phyloP scores from a whole-genome alignment of 345 rosid genomes.

The Dimocarpus longan region DNA sequence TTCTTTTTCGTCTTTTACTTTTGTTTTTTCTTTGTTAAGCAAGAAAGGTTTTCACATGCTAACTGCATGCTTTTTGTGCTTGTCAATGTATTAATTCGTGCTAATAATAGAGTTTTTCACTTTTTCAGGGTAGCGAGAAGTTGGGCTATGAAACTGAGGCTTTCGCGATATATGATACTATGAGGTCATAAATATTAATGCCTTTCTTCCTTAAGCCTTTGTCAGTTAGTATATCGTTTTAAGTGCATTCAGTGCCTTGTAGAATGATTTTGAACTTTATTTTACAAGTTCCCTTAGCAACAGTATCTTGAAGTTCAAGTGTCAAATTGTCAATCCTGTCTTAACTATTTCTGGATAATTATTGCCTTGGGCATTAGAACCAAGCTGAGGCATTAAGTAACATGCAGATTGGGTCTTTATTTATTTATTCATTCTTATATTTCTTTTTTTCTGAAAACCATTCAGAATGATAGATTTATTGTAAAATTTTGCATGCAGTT shows the following conservation, averaged over 20 bases:
- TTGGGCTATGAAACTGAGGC: constrained; percentile 93
- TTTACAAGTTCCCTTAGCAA: neutral
- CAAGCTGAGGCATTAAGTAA: constrained; percentile 2
- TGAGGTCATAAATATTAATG: constrained; percentile 55
- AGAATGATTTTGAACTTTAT: neutral
- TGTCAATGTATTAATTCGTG: neutral
- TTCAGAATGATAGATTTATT: neutral
- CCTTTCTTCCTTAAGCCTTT: constrained; percentile 16
- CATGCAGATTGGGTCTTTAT: neutral
- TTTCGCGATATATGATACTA: constrained; percentile 85
- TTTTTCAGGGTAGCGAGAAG: constrained; percentile 59
- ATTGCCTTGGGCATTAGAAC: constrained; percentile 9
- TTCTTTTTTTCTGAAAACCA: neutral
- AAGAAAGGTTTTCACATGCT: neutral
- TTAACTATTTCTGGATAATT: neutral
- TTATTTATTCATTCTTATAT: neutral
- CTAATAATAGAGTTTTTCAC: constrained; percentile 15
- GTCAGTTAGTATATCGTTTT: constrained; percentile 8
- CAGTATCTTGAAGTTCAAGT: neutral
- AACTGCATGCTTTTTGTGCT: neutral
- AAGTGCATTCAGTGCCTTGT: neutral
- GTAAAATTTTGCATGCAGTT: neutral
- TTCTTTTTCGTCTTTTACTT: neutral
- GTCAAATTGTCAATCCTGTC: constrained; percentile 1
- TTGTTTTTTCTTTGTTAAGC: neutral